These are phyloP conservation scores for Bromus sterilis DNA, from an alignment of 176 grass and related monocot species.

Conservation along the genomic window DNA sequence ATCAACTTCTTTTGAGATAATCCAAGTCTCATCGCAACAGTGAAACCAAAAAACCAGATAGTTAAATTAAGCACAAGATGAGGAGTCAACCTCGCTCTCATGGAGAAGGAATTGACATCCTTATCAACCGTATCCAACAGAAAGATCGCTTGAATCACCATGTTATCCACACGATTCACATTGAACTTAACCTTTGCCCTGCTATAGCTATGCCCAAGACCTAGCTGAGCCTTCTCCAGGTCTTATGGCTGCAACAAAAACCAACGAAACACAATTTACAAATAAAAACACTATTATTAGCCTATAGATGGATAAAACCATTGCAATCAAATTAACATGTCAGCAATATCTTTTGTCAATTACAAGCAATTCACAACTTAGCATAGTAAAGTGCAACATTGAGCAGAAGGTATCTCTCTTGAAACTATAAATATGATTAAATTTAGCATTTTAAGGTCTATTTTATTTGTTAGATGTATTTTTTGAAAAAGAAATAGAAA, in stretches of 20 bases:
- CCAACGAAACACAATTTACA: not conserved
- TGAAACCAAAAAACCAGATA: not conserved
- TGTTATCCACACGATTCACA: too few relatives aligned
- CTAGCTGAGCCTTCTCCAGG: constrained; percentile 51
- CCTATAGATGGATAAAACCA: not conserved
- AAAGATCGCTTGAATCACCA: too few relatives aligned
- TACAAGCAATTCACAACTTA: too few relatives aligned
- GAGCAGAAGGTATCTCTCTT: too few relatives aligned
- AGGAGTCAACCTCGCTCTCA: constrained; percentile 66
- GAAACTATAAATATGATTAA: too few relatives aligned
- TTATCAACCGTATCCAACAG: constrained; percentile 72
- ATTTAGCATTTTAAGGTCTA: too few relatives aligned
- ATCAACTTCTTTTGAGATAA: not conserved
- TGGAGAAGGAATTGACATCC: constrained; percentile 70
- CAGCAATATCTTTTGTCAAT: too few relatives aligned
- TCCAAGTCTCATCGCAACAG: not conserved
- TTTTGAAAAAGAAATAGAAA: too few relatives aligned
- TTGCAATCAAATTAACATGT: not conserved
- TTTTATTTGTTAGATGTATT: too few relatives aligned
- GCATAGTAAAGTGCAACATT: not conserved
- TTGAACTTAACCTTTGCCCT: too few relatives aligned
- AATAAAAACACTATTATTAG: not conserved
- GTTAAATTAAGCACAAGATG: not conserved
- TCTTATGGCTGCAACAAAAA: constrained; percentile 37
- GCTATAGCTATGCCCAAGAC: too few relatives aligned